Base-by-base conservation (phyloP, 352 stramenopile genomes). In the Aphanomyces cochlioides region DNA sequence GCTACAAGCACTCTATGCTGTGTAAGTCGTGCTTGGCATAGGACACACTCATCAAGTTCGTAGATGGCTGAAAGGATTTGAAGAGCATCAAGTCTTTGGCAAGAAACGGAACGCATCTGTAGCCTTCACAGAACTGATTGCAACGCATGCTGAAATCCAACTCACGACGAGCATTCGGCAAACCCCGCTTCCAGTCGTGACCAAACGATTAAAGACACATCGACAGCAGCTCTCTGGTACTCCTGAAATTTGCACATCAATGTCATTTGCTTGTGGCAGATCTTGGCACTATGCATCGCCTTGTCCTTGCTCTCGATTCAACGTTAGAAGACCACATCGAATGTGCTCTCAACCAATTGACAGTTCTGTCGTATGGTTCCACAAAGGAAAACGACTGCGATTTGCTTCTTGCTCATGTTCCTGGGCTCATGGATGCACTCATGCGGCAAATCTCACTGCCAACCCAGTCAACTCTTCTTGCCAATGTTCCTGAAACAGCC, bases 71-170 rank as follows among this genome's bases (percentile, higher is more conserved):
- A 73, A 78, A 19, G 72, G 83, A 13, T 93, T 93, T 69, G 86
- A 93, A 59, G 77, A 85, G 70, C 90, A 92, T 66, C 84, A 93
- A 74, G 74, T 93, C 28, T 89, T 88, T 64, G 84, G 84, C 56
- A 88, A 87, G 67, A 74, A 77, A 12, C 58, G 54, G 17, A 61
- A 34, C 37, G 45, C 38, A 2, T 56, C 73, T 12, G 73, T 77
- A 17, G 73, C 74, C 0, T 69, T 69, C 1, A 53, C 70, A 3
- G 83, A 85, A 43, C 76, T 75, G 3, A 79, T 91, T 28, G 86
- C 86, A 45, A 89, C 81, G 3, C 72, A 79, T 12, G 76, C 76
- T 36, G 86, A 93, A 54, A 78, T 93, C 0, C 78, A 88, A 56
- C 81, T 90, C 48, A 83, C 83, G 47, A 80, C 87, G 47, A 88